These are phyloP conservation scores for Skeletonema marinoi DNA, from an alignment of 108 stramenopile genomes.

Conservation along the genomic window DNA sequence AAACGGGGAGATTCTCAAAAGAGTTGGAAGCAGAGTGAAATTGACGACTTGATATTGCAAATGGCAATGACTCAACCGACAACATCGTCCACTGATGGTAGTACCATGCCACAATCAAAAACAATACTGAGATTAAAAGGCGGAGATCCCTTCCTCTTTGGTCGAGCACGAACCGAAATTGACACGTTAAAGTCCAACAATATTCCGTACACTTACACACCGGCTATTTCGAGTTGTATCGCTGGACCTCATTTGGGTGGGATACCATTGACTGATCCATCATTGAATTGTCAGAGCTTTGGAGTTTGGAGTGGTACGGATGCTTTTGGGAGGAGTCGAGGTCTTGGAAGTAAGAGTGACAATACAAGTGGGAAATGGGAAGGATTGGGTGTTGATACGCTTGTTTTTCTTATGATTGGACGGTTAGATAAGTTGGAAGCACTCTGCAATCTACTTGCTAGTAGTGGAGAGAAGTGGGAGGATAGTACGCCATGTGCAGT, in stretches of 20 bases:
- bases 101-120: constrained; percentile 8
- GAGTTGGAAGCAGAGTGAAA: constrained; percentile 39
- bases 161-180: constrained; percentile 38
- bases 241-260: constrained; percentile 50
- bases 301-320: constrained; percentile 51
- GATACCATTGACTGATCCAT: constrained; percentile 42
- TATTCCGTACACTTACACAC: constrained; percentile 34
- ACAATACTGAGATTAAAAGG: constrained; percentile 39
- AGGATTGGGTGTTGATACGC: constrained; percentile 30
- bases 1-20: constrained; percentile 34
- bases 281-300: constrained; percentile 43
- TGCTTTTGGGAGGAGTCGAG: constrained; percentile 29
- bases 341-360: constrained; percentile 3
- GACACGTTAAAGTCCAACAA: constrained; percentile 20
- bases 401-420: constrained; percentile 51
- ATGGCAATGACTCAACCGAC: constrained; percentile 5
- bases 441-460: constrained; percentile 22
- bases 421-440: constrained; percentile 46
- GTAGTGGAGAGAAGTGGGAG: constrained; percentile 23
- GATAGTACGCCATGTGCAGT: constrained; percentile 36
- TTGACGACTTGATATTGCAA: constrained; percentile 31
- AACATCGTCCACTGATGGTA: background rate
- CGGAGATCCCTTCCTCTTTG: constrained; percentile 48
- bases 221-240: constrained; percentile 37
- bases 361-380: background rate